Evolutionary conservation across 371 early-diverging fungal species (phyloP), one percentile per base, ranked within the genome.

Genomic region (Mucor saturninus): DNA sequence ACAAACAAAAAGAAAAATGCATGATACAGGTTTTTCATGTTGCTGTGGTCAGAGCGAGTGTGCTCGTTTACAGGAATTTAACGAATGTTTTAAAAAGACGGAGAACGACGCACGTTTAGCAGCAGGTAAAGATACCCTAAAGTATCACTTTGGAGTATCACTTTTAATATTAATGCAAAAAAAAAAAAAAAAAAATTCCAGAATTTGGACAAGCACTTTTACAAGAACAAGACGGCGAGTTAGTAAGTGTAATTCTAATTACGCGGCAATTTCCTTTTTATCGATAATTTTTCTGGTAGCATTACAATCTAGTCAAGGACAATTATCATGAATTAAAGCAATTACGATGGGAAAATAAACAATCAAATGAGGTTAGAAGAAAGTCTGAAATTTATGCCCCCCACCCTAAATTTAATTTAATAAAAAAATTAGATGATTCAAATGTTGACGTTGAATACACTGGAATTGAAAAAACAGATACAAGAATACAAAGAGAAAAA

Each of bases 181-280:
- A 14, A 29, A 10, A 42, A 14, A 21, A 21, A 21, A 21, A 21
- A 21, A 21, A 21, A 21, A 21, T 3, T 2, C n/a, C 38, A 67
- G 68, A 68, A 53, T 54, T 68, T 54, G 68, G 68, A 37, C 63
- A 68, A 46, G 26, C 42, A 4, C 40, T 68, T 38, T 59, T 68
- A 55, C 14, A 59, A 49, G 63, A 62, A 49, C 37, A 58, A 39
- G 32, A 45, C 5, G 28, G 52, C 14, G 52, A 53, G 11, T 26
- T 35, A 11, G 59, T 46, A 58, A 45, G 45, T 45, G 1, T 21
- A 21, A 21, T 21, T 21, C 21, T 21, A 21, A 21, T 21, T 21
- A 21, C 14, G 40, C 37, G 9, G 15, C 0, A 37, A 10, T 52
- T 52, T 35, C 8, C 8, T 35, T 52, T 49, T 7, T 38, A 5